Evolutionary conservation across 371 early-diverging fungal species (phyloP).

Genomic region (Mucor saturninus): DNA sequence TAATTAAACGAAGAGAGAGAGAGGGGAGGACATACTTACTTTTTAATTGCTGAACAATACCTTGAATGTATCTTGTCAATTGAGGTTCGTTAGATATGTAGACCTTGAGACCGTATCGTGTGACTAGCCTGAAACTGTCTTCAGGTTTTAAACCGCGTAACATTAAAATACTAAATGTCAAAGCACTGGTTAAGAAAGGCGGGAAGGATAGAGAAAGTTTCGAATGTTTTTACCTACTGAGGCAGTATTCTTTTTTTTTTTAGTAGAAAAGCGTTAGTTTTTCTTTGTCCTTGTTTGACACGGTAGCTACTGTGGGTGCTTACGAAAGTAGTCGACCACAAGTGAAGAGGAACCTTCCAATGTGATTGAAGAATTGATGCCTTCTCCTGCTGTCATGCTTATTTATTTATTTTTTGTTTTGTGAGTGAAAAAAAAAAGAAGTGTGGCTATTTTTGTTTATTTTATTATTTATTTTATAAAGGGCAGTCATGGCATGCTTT

Average conservation of each 20-base stretch:
- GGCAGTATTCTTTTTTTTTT: conserved; percentile 62
- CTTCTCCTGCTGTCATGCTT: not conserved
- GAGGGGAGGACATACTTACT: conserved; percentile 35
- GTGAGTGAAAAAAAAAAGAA: no score
- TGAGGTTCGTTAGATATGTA: conserved; percentile 75
- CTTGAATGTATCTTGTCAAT: conserved; percentile 72
- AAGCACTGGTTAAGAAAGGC: not conserved
- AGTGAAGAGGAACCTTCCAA: conserved; percentile 79
- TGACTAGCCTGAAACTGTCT: conserved; percentile 81
- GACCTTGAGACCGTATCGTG: conserved; percentile 84
- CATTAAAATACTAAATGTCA: not conserved
- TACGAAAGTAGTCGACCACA: conserved; percentile 87
- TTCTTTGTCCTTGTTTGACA: not conserved
- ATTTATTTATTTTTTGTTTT: conserved; percentile 1
- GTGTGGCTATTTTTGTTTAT: no score
- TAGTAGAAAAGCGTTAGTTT: not conserved
- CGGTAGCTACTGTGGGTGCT: not conserved
- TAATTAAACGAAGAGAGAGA: no score
- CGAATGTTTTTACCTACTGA: conserved; percentile 71
- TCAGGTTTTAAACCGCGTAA: conserved; percentile 83
- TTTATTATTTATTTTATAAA: no score
- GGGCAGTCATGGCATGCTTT: no score
- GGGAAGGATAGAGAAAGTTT: not conserved
- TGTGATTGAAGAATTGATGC: conserved; percentile 52
- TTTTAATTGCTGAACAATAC: conserved; percentile 79